Evolutionary conservation across 2,329 filamentous ascomycete genomes (phyloP), one percentile per base, ranked within the genome.

Genomic region (Trichophyton rubrum): DNA sequence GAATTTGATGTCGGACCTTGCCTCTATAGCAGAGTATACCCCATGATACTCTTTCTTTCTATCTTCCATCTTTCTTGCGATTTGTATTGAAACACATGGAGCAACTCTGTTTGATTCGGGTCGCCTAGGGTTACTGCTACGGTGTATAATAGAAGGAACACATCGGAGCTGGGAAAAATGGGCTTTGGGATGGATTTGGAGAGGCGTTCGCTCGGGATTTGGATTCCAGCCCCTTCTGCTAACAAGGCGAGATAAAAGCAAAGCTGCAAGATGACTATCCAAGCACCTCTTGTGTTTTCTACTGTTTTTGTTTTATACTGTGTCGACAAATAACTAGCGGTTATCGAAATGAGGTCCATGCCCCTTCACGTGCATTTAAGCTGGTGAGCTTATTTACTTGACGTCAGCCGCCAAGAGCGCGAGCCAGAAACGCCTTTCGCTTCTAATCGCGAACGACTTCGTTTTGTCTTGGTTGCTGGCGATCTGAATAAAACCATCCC

Each of bases 1-100:
- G 62, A 68, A 62, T 58, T 65, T 75, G 59, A 74, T 69, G 15
- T 64, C 65, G 9, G 66, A 66, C 0, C 64, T 75, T 33, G 63
- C 67, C 35, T 64, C 69, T 17, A 69, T 75, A 68, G 60, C 65
- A 8, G 63, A 62, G 3, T 60, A 69, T 41, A 61, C 63, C 59
- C 56, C 58, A 8, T 62, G 40, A 59, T 57, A 55, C 22, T 6
- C 55, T 63, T 62, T 27, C 56, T 61, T 24, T 49, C 13, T 47
- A 3, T 22, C 3, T 13, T 49, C 6, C 49, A 17, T 41, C 9
- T 33, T 6, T 3, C 9, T 47, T 43, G 9, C 11, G 6, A n/a
- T 43, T 43, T 43, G 4, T 7, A 43, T 59, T 59, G 56, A 22
- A 15, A n/a, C 13, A 30, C 24, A 38, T 43, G 22, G 40, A 53